Percentiles rank a stretch among this genome's conserved stretches.
Evolutionary conservation across 345 rosid species (phyloP).

Genomic region (Cardamine resedifolia): DNA sequence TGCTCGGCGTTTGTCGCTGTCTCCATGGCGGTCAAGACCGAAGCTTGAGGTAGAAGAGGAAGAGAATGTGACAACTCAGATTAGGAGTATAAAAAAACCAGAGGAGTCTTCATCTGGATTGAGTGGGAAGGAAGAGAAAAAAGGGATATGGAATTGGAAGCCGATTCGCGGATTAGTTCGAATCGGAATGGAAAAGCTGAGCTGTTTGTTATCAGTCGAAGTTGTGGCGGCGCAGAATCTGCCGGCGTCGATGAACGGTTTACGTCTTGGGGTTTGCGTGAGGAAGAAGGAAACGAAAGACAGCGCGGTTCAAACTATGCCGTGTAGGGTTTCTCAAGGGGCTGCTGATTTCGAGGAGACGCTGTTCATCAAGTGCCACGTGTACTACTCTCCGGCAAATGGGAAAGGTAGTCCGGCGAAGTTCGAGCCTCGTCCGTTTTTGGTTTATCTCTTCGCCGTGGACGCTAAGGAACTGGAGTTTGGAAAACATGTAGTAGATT

Average conservation of each 20-base stretch:
- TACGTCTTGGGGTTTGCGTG: constrained; percentile 82
- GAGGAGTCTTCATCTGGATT: constrained; percentile 18
- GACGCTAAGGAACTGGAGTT: constrained; percentile 87
- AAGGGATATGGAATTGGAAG: constrained; percentile 93
- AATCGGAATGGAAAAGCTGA: constrained; percentile 83
- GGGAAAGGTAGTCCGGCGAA: constrained; percentile 52
- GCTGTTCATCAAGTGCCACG: constrained; percentile 72
- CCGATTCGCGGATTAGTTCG: constrained; percentile 80
- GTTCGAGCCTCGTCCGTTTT: constrained; percentile 83
- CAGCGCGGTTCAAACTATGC: constrained; percentile 90
- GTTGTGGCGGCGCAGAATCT: constrained; percentile 80
- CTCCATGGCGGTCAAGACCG: constrained; percentile 85
- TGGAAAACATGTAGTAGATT: constrained; percentile 64
- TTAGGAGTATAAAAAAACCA: constrained; percentile 37
- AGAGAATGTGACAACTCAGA: constrained; percentile 27
- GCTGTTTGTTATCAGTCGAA: constrained; percentile 88
- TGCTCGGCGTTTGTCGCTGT: constrained; percentile 75
- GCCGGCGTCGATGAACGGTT: constrained; percentile 90
- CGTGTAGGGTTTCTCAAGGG: constrained; percentile 82
- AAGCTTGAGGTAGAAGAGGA: constrained; percentile 58
- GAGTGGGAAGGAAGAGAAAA: constrained; percentile 46
- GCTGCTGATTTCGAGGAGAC: constrained; percentile 95
- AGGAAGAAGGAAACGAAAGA: constrained; percentile 84
- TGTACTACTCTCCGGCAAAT: constrained; percentile 57
- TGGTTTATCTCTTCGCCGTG: constrained; percentile 64